Evolutionary conservation across 148 eudicot genomes (phyloP), one percentile per base, ranked within the genome.

Genomic region (Euryodendron excelsum): DNA sequence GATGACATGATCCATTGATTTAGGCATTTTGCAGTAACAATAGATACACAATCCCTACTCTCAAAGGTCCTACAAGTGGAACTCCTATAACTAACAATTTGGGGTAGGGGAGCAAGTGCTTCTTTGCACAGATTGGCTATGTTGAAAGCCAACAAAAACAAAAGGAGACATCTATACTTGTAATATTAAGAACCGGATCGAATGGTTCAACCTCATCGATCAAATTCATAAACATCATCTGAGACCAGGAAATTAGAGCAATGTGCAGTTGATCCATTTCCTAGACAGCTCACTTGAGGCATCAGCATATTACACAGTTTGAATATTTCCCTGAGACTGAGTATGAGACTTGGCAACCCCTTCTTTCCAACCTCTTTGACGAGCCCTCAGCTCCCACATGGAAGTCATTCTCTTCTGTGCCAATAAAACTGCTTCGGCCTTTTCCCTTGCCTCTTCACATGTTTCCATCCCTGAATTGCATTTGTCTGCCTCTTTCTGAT

Each of bases 381-480:
- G 91, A 37, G 97, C 98, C 72, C 97, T 89, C 34, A 65, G 69
- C 80, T 92, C 93, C 95, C 95, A 94, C 84, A 81, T 83, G 2
- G 82, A 74, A 78, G 86, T 87, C 27, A 89, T 65, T 78, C 74
- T 82, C 78, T 82, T 84, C 34, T 92, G 98, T 45, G 85, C 88
- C 52, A 74, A 74, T 39, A 91, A 72, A 80, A 88, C 85, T 10
- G 85, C 88, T 69, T 91, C 98, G 31, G 97, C 90, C 50, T 88
- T 85, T 79, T 90, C 94, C 80, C 94, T 87, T 13, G 98, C 98
- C 79, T 89, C 94, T 80, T 94, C 98, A 59, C 94, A 92, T 11
- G 98, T 92, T 75, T 90, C 93, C 98, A 94, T 94, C 17, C 98
- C 93, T 0, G 93, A 94, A 55, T 89, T 90, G 80, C 95, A 94